A percentile compares a stretch with the other conserved stretches of the same genome.
Conservation (phyloP, 2,329 filamentous ascomycete species). For the Nothopassalora personata region DNA sequence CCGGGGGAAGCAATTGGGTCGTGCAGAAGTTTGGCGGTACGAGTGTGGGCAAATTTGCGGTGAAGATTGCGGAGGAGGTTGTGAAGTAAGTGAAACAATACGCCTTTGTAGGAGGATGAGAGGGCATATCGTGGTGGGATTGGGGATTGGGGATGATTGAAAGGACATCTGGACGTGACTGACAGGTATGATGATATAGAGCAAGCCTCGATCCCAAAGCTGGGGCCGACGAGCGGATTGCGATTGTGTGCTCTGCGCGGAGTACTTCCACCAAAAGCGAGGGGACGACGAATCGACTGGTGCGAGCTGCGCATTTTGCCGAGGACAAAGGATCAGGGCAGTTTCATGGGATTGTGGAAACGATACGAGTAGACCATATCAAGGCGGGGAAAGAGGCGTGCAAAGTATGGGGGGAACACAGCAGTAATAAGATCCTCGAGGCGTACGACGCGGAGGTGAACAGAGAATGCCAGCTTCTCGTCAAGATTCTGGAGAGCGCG, state of each 20-base stretch:
- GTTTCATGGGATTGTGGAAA: slow-evolving; percentile 70
- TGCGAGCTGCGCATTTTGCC: slow-evolving; percentile 45
- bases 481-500: slow-evolving; percentile 65
- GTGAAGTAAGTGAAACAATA: slow-evolving; percentile 43
- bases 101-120: background rate
- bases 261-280: slow-evolving; percentile 92
- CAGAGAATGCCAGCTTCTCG: slow-evolving; percentile 72
- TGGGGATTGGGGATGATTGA: background rate
- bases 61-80: slow-evolving; percentile 55
- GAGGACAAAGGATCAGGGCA: slow-evolving; percentile 40
- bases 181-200: slow-evolving; percentile 30
- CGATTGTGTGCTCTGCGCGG: slow-evolving; percentile 90
- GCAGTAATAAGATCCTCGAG: slow-evolving; percentile 39
- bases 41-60: slow-evolving; percentile 88
- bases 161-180: slow-evolving; percentile 3
- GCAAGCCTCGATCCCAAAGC: slow-evolving; percentile 47
- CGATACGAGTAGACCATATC: slow-evolving; percentile 78
- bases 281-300: slow-evolving; percentile 80
- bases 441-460: slow-evolving; percentile 63
- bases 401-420: slow-evolving; percentile 13
- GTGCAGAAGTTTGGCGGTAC: slow-evolving; percentile 96
- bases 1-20: slow-evolving; percentile 59
- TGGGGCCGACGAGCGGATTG: slow-evolving; percentile 58
- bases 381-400: slow-evolving; percentile 56
- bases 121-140: background rate